Conservation (phyloP, 2,329 filamentous ascomycete species). For the Paecilomyces formosus region DNA sequence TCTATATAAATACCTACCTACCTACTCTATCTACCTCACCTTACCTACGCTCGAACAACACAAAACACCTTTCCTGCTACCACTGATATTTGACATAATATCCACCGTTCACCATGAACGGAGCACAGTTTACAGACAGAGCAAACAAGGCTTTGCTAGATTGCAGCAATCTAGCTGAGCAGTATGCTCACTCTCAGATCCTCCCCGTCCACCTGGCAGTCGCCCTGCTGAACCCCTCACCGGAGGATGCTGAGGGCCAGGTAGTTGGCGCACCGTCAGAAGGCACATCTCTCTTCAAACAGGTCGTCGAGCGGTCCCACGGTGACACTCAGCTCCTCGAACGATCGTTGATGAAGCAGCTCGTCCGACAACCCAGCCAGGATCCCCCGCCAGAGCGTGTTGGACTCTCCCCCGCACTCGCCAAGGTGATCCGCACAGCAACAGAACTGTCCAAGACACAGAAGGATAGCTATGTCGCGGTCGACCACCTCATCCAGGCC, state of each 20-base stretch:
- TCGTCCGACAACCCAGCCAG: conserved; percentile 88
- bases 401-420: conserved; percentile 72
- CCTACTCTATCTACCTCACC: background rate
- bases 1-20: background rate
- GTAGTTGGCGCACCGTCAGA: conserved; percentile 56
- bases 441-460: conserved; percentile 93
- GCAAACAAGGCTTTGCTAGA: conserved; percentile 85
- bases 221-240: conserved; percentile 38
- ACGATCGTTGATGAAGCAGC: conserved; percentile 78
- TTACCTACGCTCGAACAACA: background rate
- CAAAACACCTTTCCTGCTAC: background rate
- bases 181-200: conserved; percentile 87
- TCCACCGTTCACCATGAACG: conserved; percentile 25
- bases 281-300: conserved; percentile 71
- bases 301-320: conserved; percentile 88
- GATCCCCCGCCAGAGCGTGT: conserved; percentile 89
- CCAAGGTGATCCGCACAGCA: conserved; percentile 73
- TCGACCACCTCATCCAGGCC: conserved; percentile 87
- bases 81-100: background rate
- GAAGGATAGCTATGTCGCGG: conserved; percentile 88
- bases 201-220: conserved; percentile 81
- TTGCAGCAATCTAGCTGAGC: conserved; percentile 77
- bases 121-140: conserved; percentile 76
- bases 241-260: conserved; percentile 66
- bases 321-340: conserved; percentile 87